Evolutionary conservation across 352 stramenopile species (phyloP).

Genomic region (Globisporangium emineosum): DNA sequence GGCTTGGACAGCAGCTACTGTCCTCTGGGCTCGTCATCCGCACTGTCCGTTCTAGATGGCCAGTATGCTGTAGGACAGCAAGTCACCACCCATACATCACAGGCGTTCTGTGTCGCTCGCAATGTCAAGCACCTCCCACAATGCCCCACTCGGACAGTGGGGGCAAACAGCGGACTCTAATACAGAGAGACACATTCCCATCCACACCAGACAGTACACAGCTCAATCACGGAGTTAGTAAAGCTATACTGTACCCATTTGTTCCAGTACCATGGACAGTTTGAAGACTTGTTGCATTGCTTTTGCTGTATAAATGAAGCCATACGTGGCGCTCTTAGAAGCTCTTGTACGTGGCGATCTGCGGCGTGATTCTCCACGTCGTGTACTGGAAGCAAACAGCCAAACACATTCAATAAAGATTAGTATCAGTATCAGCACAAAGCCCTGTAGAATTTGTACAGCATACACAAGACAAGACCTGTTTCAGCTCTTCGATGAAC

Average conservation of each 20-base stretch:
- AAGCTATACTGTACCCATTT: neutral
- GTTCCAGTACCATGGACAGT: too few species aligned
- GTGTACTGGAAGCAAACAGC: conserved; percentile 50
- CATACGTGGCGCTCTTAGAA: conserved; percentile 39
- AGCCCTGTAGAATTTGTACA: neutral
- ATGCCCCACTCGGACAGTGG: conserved; percentile 52
- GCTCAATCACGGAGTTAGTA: neutral
- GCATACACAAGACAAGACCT: conserved; percentile 26
- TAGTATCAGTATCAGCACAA: neutral
- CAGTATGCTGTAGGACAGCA: conserved; percentile 44
- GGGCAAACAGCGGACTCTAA: conserved; percentile 34
- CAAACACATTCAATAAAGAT: neutral
- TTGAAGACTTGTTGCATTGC: neutral
- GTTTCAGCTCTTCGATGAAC: conserved; percentile 73
- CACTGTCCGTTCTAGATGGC: conserved; percentile 27
- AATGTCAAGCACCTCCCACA: conserved; percentile 49
- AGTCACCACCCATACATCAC: conserved; percentile 33
- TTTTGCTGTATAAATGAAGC: conserved; percentile 4
- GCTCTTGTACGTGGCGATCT: conserved; percentile 70
- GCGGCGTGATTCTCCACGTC: conserved; percentile 66
- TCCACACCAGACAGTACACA: neutral
- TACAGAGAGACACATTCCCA: neutral
- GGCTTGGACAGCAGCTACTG: conserved; percentile 43
- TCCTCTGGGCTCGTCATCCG: conserved; percentile 41
- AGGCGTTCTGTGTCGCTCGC: conserved; percentile 36